phyloP scores from a whole-genome alignment of 345 rosid genomes.

The Geranium rotundifolium region DNA sequence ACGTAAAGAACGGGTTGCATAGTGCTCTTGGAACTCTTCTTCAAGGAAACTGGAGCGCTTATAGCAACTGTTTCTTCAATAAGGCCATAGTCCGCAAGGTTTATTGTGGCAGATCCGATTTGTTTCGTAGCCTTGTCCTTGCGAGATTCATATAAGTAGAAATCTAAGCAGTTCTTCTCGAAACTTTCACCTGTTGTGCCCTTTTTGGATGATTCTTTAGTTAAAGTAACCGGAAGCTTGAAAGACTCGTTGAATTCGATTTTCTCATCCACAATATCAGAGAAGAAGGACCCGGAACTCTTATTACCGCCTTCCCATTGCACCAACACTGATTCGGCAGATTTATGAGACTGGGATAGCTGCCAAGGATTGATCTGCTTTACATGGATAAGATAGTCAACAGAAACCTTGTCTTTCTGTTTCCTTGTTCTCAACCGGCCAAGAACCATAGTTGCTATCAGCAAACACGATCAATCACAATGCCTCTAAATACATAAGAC shows the following conservation, averaged over 20 bases:
- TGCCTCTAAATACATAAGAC: constrained; percentile 1
- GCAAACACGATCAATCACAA: background rate
- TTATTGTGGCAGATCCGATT: constrained; percentile 64
- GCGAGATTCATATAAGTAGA: constrained; percentile 54
- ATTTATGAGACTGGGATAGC: constrained; percentile 34
- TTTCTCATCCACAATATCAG: constrained; percentile 41
- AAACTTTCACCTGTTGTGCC: constrained; percentile 30
- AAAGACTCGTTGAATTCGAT: constrained; percentile 55
- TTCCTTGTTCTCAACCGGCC: constrained; percentile 46
- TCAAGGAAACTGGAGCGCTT: constrained; percentile 43
- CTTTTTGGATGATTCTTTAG: constrained; percentile 38
- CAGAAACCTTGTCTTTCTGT: constrained; percentile 24
- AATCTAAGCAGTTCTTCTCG: constrained; percentile 62
- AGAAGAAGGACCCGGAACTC: constrained; percentile 53
- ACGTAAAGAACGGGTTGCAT: constrained; percentile 47
- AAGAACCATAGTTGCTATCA: constrained; percentile 38
- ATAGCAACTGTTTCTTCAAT: constrained; percentile 32
- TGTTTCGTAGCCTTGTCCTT: constrained; percentile 47
- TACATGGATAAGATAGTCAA: constrained; percentile 32
- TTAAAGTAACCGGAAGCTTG: constrained; percentile 41
- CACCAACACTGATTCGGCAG: constrained; percentile 46
- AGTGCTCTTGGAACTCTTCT: constrained; percentile 49
- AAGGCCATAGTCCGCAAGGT: constrained; percentile 70
- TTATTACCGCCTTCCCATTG: constrained; percentile 73
- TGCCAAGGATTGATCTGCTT: constrained; percentile 86